Evolutionary conservation across 2,329 filamentous ascomycete genomes (phyloP).

Genomic region (Waltergamsia citrina): DNA sequence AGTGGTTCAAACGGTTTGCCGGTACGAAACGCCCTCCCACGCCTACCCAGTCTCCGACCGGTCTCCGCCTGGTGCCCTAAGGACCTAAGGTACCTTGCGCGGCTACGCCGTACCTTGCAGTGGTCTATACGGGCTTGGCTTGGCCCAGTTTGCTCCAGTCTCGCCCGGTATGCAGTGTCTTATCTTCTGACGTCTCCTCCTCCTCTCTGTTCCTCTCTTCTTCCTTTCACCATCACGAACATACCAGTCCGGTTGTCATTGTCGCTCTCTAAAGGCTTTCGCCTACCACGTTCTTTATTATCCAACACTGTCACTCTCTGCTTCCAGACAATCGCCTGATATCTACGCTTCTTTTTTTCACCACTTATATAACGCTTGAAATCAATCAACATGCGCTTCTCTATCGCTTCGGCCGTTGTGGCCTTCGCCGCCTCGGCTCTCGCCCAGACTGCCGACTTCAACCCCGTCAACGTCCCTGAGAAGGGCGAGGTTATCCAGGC

Average conservation of each 20-base stretch:
- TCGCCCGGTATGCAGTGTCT: too few species aligned
- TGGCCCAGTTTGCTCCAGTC: too few species aligned
- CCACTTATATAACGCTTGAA: slow-evolving; percentile 6
- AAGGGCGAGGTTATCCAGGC: slow-evolving; percentile 32
- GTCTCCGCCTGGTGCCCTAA: too few species aligned
- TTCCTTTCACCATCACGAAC: slow-evolving; percentile 10
- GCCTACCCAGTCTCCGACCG: too few species aligned
- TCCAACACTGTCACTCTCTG: slow-evolving; percentile 7
- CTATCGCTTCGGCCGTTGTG: slow-evolving; percentile 35
- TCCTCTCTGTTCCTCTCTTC: slow-evolving; percentile 8
- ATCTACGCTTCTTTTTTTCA: slow-evolving; percentile 8
- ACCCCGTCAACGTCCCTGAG: slow-evolving; percentile 39
- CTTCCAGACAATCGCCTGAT: slow-evolving; percentile 6
- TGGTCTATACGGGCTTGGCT: too few species aligned
- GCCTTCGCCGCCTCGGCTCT: slow-evolving; percentile 39
- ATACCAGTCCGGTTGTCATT: slow-evolving; percentile 12
- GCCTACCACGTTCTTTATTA: slow-evolving; percentile 15
- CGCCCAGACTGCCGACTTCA: slow-evolving; percentile 47
- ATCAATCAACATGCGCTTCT: slow-evolving; percentile 44
- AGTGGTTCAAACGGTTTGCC: too few species aligned
- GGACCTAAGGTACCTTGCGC: too few species aligned
- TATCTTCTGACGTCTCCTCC: background rate
- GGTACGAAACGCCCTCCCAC: too few species aligned
- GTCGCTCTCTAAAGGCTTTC: slow-evolving; percentile 19
- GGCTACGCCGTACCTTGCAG: too few species aligned